phyloP scores from a whole-genome alignment of 257 asterid genomes.

The Pogostemon cablin region DNA sequence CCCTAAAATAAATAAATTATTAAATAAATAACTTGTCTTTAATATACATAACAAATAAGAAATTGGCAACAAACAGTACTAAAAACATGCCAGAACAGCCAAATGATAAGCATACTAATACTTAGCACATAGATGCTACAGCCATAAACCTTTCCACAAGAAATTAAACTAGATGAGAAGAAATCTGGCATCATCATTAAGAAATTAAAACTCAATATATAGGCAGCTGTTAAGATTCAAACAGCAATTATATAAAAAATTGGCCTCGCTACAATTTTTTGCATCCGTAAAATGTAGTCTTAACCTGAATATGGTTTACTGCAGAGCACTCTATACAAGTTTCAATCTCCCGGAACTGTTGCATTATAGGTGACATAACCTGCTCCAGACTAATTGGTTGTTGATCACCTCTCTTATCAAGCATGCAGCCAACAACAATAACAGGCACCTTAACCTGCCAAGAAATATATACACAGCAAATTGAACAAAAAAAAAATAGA shows the following conservation, averaged over 20 bases:
- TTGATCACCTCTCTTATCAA: slow-evolving; percentile 83
- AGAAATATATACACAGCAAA: slow-evolving; percentile 1
- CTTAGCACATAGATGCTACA: background rate
- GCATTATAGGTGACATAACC: slow-evolving; percentile 98
- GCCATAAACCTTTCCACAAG: slow-evolving; percentile 8
- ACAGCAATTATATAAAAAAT: background rate
- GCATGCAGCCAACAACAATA: slow-evolving; percentile 97
- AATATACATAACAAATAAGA: slow-evolving; percentile 1
- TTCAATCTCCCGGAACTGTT: slow-evolving; percentile 96
- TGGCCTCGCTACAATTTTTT: slow-evolving; percentile 7
- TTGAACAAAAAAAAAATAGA: background rate
- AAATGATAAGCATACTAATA: background rate
- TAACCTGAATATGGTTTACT: slow-evolving; percentile 69
- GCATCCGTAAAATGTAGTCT: slow-evolving; percentile 16
- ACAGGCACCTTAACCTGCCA: slow-evolving; percentile 91
- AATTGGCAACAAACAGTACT: background rate
- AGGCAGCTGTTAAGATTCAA: slow-evolving; percentile 19
- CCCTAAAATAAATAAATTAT: slow-evolving; percentile 9
- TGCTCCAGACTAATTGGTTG: slow-evolving; percentile 79
- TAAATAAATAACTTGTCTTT: background rate
- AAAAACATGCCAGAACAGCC: background rate
- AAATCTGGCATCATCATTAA: background rate
- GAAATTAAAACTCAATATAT: slow-evolving; percentile 3
- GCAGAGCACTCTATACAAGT: slow-evolving; percentile 99
- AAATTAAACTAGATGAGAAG: slow-evolving; percentile 13